phyloP scores from a whole-genome alignment of 2,329 filamentous ascomycete species.

The Diatrype stigma region DNA sequence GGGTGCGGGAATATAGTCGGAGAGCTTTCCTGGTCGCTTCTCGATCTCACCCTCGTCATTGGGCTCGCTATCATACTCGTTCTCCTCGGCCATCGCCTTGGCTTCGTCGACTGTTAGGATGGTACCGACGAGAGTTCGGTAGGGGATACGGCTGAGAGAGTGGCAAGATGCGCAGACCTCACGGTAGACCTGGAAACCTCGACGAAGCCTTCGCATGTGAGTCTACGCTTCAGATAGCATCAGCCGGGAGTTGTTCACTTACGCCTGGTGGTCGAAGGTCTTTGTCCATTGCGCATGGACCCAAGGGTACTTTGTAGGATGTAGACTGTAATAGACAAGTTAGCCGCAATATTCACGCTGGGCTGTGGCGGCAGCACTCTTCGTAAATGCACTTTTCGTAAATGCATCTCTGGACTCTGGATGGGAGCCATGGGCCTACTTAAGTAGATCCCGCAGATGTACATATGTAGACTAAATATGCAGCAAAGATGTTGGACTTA shows the following conservation, averaged over 20 bases:
- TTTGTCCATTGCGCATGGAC: slow-evolving; percentile 87
- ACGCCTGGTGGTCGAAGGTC: slow-evolving; percentile 96
- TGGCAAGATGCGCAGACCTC: slow-evolving; percentile 98
- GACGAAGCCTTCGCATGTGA: slow-evolving; percentile 77
- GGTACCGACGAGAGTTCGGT: slow-evolving; percentile 84
- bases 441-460: background rate
- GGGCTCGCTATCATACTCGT: slow-evolving; percentile 97
- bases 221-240: slow-evolving; percentile 9
- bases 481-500: slow-evolving; percentile 53
- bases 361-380: slow-evolving; percentile 4
- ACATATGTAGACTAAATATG: background rate
- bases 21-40: slow-evolving; percentile 97
- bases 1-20: slow-evolving; percentile 89
- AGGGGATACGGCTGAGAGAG: slow-evolving; percentile 90
- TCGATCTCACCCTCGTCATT: slow-evolving; percentile 98
- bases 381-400: background rate
- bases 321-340: slow-evolving; percentile 60
- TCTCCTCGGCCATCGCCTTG: slow-evolving; percentile 94
- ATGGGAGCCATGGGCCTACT: slow-evolving; percentile 10
- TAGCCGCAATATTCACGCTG: slow-evolving; percentile 12
- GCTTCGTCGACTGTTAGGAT: slow-evolving; percentile 96
- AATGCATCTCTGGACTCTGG: background rate
- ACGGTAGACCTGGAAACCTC: slow-evolving; percentile 98
- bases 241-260: slow-evolving; percentile 42
- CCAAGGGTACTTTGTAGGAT: slow-evolving; percentile 91